Evolutionary conservation across 2,329 filamentous ascomycete species (phyloP), one percentile per base, ranked within the genome.

Genomic region (Aspergillus arachidicola): DNA sequence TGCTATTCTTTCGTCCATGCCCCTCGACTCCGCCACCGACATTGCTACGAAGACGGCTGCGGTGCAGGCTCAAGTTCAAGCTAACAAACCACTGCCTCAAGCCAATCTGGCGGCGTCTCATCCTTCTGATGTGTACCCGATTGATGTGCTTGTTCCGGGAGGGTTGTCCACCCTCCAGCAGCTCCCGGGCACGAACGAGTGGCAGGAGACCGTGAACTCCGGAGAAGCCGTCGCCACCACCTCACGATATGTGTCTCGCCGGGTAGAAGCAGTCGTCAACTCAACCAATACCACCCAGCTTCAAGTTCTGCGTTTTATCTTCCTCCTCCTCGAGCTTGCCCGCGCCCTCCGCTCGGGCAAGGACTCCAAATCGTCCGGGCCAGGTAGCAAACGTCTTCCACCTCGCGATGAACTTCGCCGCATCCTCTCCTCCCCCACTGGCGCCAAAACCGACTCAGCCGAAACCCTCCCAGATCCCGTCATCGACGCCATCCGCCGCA

Each of bases 61-160:
- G 38, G 68, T 80, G 36, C 77, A 81, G 66, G 76, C 78, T 54
- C 74, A 79, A 65, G 76, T 82, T 43, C 79, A 81, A 72, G 79
- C 78, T 56, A 75, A 76, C 61, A 83, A 83, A 66, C 82, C 82
- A 14, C 66, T 82, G 30, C 82, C 82, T 2, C 72, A 70, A 4
- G 73, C 81, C 11, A 77, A 83, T 69, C 69, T 82, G 34, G 69
- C 72, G 26, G 80, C 80, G 16, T 73, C 74, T 30, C 78, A 81
- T 58, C 81, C 81, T 11, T 72, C 75, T 3, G 77, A 82, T 34
- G 80, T 83, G n/a, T 84, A 84, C 68, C 67, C 78, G 5, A 65
- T 83, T 61, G 76, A 79, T 14, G 66, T 68, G 9, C 74, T 84
- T 51, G 76, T 83, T 10, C 79, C 80, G 4, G 76, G 74, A 55